Conservation (phyloP, 805 yeast genomes). For the Kregervanrija delftensis region DNA sequence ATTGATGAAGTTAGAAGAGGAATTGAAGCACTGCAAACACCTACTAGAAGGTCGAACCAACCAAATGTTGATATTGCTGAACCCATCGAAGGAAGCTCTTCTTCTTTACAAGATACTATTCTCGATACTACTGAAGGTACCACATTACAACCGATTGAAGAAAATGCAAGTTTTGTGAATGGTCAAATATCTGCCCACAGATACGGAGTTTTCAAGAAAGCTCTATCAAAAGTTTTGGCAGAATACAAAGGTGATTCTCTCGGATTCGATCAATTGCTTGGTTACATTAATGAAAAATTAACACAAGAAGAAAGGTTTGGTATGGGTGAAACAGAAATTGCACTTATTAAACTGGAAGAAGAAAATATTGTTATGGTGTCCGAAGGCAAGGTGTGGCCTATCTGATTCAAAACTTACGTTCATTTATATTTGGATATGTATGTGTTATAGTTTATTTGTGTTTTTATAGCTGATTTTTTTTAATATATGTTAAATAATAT, state of each 20-base stretch:
- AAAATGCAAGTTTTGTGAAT: slow-evolving; percentile 11
- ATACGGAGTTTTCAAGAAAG: slow-evolving; percentile 36
- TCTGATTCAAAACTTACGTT: slow-evolving; percentile 12
- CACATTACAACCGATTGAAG: slow-evolving; percentile 14
- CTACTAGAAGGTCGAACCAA: slow-evolving; percentile 1
- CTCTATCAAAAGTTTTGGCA: slow-evolving; percentile 38
- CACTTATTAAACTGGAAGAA: slow-evolving; percentile 34
- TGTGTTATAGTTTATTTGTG: too few relatives aligned
- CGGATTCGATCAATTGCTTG: slow-evolving; percentile 19
- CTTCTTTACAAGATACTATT: too few relatives aligned
- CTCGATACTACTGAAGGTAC: slow-evolving; percentile 5
- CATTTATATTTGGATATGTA: too few relatives aligned
- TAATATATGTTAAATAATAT: too few relatives aligned
- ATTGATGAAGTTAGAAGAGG: slow-evolving; percentile 20
- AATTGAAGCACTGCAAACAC: slow-evolving; percentile 16
- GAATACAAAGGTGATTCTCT: slow-evolving; percentile 32
- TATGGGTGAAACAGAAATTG: slow-evolving; percentile 37
- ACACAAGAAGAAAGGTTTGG: slow-evolving; percentile 42
- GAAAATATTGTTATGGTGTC: slow-evolving; percentile 42
- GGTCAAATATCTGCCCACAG: slow-evolving; percentile 45
- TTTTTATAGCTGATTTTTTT: neutral
- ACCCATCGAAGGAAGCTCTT: too few relatives aligned
- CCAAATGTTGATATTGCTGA: neutral
- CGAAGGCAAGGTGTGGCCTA: slow-evolving; percentile 43
- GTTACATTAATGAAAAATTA: slow-evolving; percentile 19